Base-by-base conservation (phyloP, 1,284 basidiomycete genomes). In the Salmacisia buchloeana region DNA sequence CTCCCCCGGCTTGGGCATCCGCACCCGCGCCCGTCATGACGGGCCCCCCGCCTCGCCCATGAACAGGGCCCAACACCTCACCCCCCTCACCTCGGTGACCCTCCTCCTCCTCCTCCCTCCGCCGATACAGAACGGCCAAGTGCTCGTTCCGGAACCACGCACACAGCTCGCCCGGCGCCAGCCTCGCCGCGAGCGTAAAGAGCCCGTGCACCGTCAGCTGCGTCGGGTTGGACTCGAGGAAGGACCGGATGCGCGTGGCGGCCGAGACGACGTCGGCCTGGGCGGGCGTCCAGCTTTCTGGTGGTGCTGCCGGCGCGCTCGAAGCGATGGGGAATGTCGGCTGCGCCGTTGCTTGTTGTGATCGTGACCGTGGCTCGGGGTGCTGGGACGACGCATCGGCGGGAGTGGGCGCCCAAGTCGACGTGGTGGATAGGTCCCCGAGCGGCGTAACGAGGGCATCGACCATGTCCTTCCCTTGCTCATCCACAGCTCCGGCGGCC, bases 91-190 rank as follows among this genome's bases (percentile, higher is more conserved):
- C n/a, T n/a, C n/a, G n/a, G n/a, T n/a, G n/a, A n/a, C n/a, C n/a
- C n/a, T n/a, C n/a, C n/a, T n/a, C n/a, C 33, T 77, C 70, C 56
- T 68, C 58, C 12, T 65, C 60, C 2, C 62, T 38, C 1, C 73
- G 66, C 34, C 68, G 70, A 83, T 92, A 90, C 0, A 96, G 82
- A 3, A 94, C 91, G 0, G 89, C 88, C 10, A 96, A 86, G 73
- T 94, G 92, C 0, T 90, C 91, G 80, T 88, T 91, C 63, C 92
- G 87, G 83, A 94, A 94, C 63, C 94, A 85, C 1, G 90, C 88
- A 29, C 87, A 86, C 29, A 90, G 85, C 2, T 85, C 80, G n/a
- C 72, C 72, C 2, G 70, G 68, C 1, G 59, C 31, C 45, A 66
- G 69, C 64, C 64, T 76, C 63, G 87, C 81, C 2, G 83, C 81